phyloP scores from a whole-genome alignment of 768 basidiomycete species.

The Mycena olivaceomarginata region DNA sequence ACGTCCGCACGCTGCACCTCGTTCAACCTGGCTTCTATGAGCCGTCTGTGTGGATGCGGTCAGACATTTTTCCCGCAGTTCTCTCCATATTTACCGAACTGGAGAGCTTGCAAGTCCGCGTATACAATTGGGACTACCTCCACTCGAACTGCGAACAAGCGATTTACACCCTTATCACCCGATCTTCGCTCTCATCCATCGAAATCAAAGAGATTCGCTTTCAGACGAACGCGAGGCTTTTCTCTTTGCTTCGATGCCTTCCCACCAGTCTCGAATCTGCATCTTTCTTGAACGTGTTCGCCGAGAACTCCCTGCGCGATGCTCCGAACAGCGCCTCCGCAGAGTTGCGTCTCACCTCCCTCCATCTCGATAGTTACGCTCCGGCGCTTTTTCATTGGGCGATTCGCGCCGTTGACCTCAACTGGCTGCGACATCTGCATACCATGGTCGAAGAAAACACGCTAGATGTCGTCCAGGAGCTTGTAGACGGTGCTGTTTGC shows the following conservation, averaged over 20 bases:
- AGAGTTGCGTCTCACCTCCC: conserved; percentile 17
- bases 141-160: conserved; percentile 23
- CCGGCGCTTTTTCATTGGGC: too few species aligned
- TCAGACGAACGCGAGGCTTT: not conserved
- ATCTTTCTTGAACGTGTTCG: conserved; percentile 15
- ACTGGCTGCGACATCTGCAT: too few species aligned
- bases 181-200: conserved; percentile 23
- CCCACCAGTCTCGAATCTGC: not conserved
- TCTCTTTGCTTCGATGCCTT: conserved; percentile 25
- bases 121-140: conserved; percentile 24
- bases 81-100: conserved; percentile 15
- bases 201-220: conserved; percentile 4
- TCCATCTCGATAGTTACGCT: not conserved
- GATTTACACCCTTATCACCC: conserved; percentile 24
- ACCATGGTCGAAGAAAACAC: too few species aligned
- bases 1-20: conserved; percentile 22
- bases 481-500: too few species aligned
- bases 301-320: not conserved
- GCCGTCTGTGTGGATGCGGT: conserved; percentile 30
- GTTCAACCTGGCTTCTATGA: conserved; percentile 21
- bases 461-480: too few species aligned
- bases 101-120: conserved; percentile 2
- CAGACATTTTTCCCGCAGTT: conserved; percentile 21
- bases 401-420: too few species aligned
- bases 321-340: not conserved